Conservation (phyloP, 1,284 basidiomycete species). For the Leucoagaricus sp. region DNA sequence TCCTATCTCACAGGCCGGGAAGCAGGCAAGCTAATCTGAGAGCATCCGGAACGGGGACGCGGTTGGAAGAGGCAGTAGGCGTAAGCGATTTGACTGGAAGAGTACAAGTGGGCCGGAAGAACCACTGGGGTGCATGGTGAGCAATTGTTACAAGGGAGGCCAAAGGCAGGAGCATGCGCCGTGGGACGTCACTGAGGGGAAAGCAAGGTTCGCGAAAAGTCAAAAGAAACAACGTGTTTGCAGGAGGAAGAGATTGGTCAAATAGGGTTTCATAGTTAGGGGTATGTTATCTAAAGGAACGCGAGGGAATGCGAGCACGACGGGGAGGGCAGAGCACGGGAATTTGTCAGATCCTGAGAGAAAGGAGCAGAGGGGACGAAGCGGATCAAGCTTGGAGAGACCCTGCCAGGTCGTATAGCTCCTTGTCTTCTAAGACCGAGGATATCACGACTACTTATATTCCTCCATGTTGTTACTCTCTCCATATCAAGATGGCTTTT, state of each 20-base stretch:
- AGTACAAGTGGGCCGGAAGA: background rate
- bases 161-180: slow-evolving; percentile 6
- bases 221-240: slow-evolving; percentile 1
- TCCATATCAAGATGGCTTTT: slow-evolving; percentile 22
- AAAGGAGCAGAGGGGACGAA: background rate
- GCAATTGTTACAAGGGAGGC: background rate
- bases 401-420: background rate
- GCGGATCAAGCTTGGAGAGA: slow-evolving; percentile 8
- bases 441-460: slow-evolving; percentile 11
- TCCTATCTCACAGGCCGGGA: background rate
- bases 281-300: slow-evolving; percentile 1
- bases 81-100: background rate
- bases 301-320: background rate
- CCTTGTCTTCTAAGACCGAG: slow-evolving; percentile 7
- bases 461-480: slow-evolving; percentile 10
- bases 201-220: slow-evolving; percentile 45
- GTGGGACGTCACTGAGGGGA: slow-evolving; percentile 49
- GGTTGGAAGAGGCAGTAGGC: background rate
- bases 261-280: slow-evolving; percentile 8
- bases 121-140: background rate
- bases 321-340: background rate
- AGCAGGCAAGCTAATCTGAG: slow-evolving; percentile 1
- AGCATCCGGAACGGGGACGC: slow-evolving; percentile 1
- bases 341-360: slow-evolving; percentile 12
- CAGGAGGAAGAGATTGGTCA: background rate